Conservation (phyloP, 2,329 filamentous ascomycete genomes). For the Conoideocrella luteorostrata region DNA sequence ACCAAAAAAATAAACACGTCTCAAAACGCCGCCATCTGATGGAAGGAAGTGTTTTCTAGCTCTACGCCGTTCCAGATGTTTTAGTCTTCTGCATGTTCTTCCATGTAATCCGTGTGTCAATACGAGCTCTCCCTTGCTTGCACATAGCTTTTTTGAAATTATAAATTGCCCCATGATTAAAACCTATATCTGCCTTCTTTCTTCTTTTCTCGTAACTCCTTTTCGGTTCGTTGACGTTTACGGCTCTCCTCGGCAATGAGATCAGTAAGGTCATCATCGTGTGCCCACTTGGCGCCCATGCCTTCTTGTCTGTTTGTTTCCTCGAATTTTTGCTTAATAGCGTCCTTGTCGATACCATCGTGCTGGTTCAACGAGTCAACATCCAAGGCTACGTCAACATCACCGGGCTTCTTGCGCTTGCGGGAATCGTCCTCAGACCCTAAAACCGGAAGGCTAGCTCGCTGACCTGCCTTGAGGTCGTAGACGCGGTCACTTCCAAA, state of each 20-base stretch:
- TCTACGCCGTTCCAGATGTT: too few relatives aligned
- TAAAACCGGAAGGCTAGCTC: slow-evolving; percentile 61
- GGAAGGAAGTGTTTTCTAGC: too few relatives aligned
- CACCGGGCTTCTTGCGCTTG: slow-evolving; percentile 93
- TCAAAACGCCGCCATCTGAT: too few relatives aligned
- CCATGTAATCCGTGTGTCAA: too few relatives aligned
- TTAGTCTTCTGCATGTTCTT: too few relatives aligned
- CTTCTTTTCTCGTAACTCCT: slow-evolving; percentile 66
- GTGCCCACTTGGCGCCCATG: slow-evolving; percentile 60
- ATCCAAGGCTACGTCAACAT: slow-evolving; percentile 89
- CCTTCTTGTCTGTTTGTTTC: slow-evolving; percentile 60
- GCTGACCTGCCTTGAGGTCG: slow-evolving; percentile 58
- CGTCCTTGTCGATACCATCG: slow-evolving; percentile 78
- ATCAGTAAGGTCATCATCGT: slow-evolving; percentile 84
- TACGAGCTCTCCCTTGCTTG: too few relatives aligned
- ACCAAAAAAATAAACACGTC: too few relatives aligned
- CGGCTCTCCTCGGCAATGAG: slow-evolving; percentile 93
- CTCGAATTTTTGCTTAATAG: slow-evolving; percentile 75
- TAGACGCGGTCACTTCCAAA: slow-evolving; percentile 94
- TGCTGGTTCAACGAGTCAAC: slow-evolving; percentile 69
- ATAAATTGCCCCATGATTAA: slow-evolving; percentile 21
- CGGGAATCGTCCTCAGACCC: slow-evolving; percentile 71
- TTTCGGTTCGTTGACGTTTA: slow-evolving; percentile 83
- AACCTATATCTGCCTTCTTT: slow-evolving; percentile 49
- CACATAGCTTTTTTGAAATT: too few relatives aligned